Evolutionary conservation across 73 alveolate species (phyloP), one percentile per base, ranked within the genome.

Genomic region (Diophrys appendiculata): DNA sequence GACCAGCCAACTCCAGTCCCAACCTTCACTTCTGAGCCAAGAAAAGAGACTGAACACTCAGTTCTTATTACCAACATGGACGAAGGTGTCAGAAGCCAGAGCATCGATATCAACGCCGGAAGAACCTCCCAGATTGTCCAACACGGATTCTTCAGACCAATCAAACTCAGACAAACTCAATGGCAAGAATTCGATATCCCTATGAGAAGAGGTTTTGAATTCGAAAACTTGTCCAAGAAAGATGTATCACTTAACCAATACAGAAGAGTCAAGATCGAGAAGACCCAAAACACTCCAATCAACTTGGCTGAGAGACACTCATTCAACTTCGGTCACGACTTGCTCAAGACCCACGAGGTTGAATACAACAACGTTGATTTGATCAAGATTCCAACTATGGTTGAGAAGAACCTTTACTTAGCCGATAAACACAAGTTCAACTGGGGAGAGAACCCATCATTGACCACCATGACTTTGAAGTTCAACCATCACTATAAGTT

Each of bases 361-460:
- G 11, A 13, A 25, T 68, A 28, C 76, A 68, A 68, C 76, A n/a
- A 68, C 55, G 76, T 29, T 8, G 76, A 68, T 26, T 13, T 68
- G 33, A 25, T 68, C 52, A n/a, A 68, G 27, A 68, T 68, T 28
- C 76, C 76, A 26, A 52, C 25, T 11, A 68, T 68, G 76, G 30
- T 22, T 5, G 76, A 68, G 27, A 18, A 68, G 55, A 28, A 68
- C 3, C 54, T 68, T 28, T 68, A 26, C 55, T 3, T 68, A 2
- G 76, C 76, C 25, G 76, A 68, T 26, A 68, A 27, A 68, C 76
- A 68, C 25, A 52, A 68, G 30, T 68, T 68, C 25, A 68, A 29
- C 76, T 68, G 76, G 76, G 76, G 76, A n/a, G 76, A 68, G 25
- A 64, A 64, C 72, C 76, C 76, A 68, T 68, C 76, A 11, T 68